These are phyloP conservation scores for Effrenium voratum DNA, from an alignment of 73 alveolate species.

Conservation along the genomic window DNA sequence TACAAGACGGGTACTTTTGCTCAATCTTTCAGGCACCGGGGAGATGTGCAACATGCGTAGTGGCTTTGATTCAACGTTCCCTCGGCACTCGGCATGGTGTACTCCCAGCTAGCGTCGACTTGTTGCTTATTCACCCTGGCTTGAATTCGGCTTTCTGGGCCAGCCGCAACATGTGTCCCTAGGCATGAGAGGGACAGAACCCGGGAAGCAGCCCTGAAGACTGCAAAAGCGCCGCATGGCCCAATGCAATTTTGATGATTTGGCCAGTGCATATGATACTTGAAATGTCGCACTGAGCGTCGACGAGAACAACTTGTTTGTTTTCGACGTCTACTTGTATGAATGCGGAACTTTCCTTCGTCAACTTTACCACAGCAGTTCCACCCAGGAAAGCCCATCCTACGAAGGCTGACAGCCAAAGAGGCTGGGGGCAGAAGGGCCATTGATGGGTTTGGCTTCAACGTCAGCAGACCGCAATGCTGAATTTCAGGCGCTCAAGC, in stretches of 20 bases:
- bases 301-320: no score
- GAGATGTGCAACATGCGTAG: neutral
- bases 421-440: no score
- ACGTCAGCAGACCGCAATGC: no score
- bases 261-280: neutral
- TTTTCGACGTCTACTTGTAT: no score
- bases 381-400: constrained; percentile 34
- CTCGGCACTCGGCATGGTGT: neutral
- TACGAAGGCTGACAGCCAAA: neutral
- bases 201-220: constrained; percentile 39
- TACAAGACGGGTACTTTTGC: neutral
- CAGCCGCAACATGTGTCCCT: neutral
- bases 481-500: no score
- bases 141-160: neutral
- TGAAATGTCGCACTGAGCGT: neutral
- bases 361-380: neutral
- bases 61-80: neutral
- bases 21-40: neutral
- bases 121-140: neutral
- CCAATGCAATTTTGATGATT: neutral
- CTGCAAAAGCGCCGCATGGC: constrained; percentile 40
- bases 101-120: neutral
- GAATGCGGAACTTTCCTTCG: no score
- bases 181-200: constrained; percentile 19
- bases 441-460: no score